Evolutionary conservation across 805 yeast genomes (phyloP).

Genomic region (Candida chauliodis): DNA sequence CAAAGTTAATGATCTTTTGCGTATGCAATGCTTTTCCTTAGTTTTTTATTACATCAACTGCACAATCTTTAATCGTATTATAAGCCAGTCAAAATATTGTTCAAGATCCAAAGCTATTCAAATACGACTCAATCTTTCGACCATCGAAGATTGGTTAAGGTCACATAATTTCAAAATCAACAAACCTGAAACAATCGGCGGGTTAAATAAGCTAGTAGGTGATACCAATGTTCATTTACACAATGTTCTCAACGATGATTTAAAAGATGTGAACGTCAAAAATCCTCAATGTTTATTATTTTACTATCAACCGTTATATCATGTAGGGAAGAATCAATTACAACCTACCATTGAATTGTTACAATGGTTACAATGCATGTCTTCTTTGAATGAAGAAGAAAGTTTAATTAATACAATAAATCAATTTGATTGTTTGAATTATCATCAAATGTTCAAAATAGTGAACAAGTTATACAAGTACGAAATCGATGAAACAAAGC

Average conservation of each 20-base stretch:
- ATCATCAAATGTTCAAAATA: conserved; percentile 65
- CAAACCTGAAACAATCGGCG: conserved; percentile 31
- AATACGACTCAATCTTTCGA: conserved; percentile 78
- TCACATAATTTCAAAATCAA: conserved; percentile 51
- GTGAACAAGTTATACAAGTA: conserved; percentile 70
- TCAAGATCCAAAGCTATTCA: conserved; percentile 87
- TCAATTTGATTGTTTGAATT: conserved; percentile 56
- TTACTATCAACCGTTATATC: conserved; percentile 61
- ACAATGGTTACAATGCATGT: conserved; percentile 88
- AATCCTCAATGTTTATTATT: conserved; percentile 52
- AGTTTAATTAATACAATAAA: conserved; percentile 51
- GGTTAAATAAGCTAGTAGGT: conserved; percentile 19
- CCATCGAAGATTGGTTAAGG: conserved; percentile 91
- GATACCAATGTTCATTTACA: conserved; percentile 13
- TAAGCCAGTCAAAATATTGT: conserved; percentile 64
- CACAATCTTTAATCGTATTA: conserved; percentile 66
- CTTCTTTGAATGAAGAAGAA: conserved; percentile 65
- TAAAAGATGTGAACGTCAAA: conserved; percentile 13
- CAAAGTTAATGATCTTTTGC: conserved; percentile 72
- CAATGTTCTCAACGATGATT: conserved; percentile 19
- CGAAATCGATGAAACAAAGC: conserved; percentile 74
- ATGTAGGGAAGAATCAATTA: conserved; percentile 63
- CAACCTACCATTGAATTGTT: conserved; percentile 73
- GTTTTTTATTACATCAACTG: conserved; percentile 77
- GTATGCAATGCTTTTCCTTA: conserved; percentile 72